Conservation (phyloP, 2,329 filamentous ascomycete species). For the Tothia fuscella region DNA sequence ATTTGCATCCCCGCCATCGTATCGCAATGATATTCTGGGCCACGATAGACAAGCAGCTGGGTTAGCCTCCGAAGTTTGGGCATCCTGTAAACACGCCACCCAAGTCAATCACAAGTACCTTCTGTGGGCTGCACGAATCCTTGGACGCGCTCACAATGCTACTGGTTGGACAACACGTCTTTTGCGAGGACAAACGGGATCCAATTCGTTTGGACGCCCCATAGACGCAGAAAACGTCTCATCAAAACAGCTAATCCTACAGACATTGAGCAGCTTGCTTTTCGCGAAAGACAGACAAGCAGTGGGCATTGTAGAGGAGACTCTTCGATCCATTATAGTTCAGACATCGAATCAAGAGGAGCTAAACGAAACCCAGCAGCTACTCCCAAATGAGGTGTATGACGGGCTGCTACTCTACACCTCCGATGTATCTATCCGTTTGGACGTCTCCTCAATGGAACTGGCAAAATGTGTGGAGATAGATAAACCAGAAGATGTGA, state of each 20-base stretch:
- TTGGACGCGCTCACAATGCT: constrained; percentile 64
- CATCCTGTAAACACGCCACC: constrained; percentile 52
- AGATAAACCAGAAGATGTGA: background rate
- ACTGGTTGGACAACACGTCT: background rate
- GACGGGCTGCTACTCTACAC: constrained; percentile 2
- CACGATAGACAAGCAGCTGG: constrained; percentile 51
- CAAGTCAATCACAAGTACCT: constrained; percentile 57
- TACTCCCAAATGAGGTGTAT: constrained; percentile 17
- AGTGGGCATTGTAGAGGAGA: constrained; percentile 34
- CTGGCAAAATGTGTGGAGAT: background rate
- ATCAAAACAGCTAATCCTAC: constrained; percentile 23
- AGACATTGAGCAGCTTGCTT: constrained; percentile 25
- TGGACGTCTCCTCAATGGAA: too few species aligned
- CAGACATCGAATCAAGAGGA: constrained; percentile 16
- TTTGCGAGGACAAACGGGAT: background rate
- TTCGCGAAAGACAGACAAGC: constrained; percentile 27
- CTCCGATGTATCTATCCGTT: background rate
- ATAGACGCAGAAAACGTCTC: background rate
- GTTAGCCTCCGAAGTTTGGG: constrained; percentile 60
- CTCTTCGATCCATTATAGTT: constrained; percentile 16
- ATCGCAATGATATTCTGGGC: constrained; percentile 55
- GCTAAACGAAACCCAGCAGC: constrained; percentile 19
- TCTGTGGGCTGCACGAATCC: constrained; percentile 71
- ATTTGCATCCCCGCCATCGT: constrained; percentile 51
- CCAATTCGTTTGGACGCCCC: background rate